A percentile compares a stretch with the other conserved stretches of the same genome.
These are phyloP conservation scores for Rhynchosporium graminicola DNA, from an alignment of 2,329 filamentous ascomycete genomes.

Conservation along the genomic window DNA sequence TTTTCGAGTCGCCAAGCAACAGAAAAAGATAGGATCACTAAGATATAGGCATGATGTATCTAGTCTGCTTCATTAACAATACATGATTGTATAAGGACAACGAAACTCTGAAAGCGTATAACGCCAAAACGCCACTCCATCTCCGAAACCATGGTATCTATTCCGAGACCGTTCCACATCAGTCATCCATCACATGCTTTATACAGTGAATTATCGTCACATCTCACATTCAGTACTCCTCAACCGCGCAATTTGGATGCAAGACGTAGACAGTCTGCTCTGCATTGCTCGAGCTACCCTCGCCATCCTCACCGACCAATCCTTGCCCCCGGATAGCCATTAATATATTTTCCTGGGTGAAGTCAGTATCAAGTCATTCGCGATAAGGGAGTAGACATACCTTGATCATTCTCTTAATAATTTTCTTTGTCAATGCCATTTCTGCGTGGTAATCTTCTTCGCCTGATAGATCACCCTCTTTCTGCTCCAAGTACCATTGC, in stretches of 20 bases:
- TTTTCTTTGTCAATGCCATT: conserved; percentile 73
- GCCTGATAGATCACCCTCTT: conserved; percentile 76
- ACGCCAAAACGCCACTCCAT: conserved; percentile 16
- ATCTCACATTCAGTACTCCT: conserved; percentile 44
- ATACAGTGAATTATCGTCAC: conserved; percentile 13
- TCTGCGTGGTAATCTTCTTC: conserved; percentile 82
- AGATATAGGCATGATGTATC: neutral
- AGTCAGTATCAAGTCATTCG: conserved; percentile 49
- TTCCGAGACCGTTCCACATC: conserved; percentile 14
- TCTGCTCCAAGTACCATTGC: conserved; percentile 89
- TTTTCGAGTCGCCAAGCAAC: neutral
- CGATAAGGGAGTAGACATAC: conserved; percentile 51
- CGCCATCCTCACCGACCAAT: conserved; percentile 50
- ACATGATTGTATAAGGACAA: conserved; percentile 12
- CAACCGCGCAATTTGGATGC: conserved; percentile 90
- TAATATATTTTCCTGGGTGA: conserved; percentile 77
- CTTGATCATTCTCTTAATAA: conserved; percentile 95
- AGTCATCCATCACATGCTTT: conserved; percentile 21
- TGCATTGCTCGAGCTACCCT: conserved; percentile 46
- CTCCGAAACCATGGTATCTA: conserved; percentile 23
- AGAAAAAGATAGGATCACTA: neutral
- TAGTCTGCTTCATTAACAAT: conserved; percentile 15
- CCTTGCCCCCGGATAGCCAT: conserved; percentile 72
- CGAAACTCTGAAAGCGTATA: conserved; percentile 15
- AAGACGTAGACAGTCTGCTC: conserved; percentile 76